phyloP scores from a whole-genome alignment of 805 yeast species.

The baker's yeast (Saccharomyces cerevisiae) region DNA sequence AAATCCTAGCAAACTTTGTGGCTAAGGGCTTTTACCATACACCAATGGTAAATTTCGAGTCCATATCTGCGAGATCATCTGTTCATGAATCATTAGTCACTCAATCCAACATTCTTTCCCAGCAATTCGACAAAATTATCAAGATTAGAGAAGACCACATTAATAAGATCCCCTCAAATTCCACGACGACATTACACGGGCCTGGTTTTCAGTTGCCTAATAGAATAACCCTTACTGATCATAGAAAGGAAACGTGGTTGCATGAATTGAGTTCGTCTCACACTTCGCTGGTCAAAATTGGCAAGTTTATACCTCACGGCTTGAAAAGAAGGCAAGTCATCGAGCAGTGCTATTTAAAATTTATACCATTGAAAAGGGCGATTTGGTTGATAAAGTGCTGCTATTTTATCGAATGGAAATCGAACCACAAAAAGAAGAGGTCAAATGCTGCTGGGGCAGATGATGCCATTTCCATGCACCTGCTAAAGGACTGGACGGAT shows the following conservation, averaged over 20 bases:
- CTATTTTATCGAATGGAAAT: conserved; percentile 58
- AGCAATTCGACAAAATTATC: conserved; percentile 23
- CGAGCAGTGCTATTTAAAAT: conserved; percentile 60
- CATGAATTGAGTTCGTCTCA: conserved; percentile 63
- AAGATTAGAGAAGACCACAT: conserved; percentile 27
- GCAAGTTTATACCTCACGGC: conserved; percentile 86
- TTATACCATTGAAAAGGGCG: conserved; percentile 73
- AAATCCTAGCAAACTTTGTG: conserved; percentile 24
- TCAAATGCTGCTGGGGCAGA: conserved; percentile 3
- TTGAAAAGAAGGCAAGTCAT: conserved; percentile 62
- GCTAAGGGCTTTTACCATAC: conserved; percentile 29
- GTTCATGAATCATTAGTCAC: conserved; percentile 28
- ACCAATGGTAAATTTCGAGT: conserved; percentile 30
- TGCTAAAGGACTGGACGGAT: conserved; percentile 88
- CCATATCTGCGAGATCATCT: conserved; percentile 31
- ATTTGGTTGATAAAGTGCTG: conserved; percentile 88
- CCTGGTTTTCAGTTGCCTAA: conserved; percentile 27
- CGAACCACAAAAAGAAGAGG: conserved; percentile 6
- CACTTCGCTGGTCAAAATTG: conserved; percentile 57
- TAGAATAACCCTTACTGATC: conserved; percentile 82
- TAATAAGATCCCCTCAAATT: conserved; percentile 18
- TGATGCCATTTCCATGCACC: conserved; percentile 40
- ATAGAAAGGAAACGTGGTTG: conserved; percentile 79
- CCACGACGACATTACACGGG: conserved; percentile 21
- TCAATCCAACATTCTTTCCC: conserved; percentile 23